These are phyloP conservation scores for Zychaea mexicana DNA, from an alignment of 371 early-diverging fungal genomes.

Conservation along the genomic window DNA sequence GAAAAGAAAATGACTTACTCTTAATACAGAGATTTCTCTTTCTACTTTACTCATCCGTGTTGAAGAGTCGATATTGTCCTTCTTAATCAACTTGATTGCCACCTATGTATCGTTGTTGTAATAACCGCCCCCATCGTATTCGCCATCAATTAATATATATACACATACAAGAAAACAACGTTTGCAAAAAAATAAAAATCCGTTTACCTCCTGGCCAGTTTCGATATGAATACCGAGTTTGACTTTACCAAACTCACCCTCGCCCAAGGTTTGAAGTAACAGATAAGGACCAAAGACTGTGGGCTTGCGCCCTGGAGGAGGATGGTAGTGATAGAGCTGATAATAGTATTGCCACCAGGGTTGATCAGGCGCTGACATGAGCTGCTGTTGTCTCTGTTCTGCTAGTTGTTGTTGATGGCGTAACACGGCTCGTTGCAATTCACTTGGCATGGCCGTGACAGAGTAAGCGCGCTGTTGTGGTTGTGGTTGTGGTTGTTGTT, in stretches of 20 bases:
- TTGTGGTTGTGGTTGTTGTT: conserved; percentile 12
- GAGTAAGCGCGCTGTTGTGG: conserved; percentile 45
- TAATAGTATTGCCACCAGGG: conserved; percentile 54
- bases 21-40: conserved; percentile 80
- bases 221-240: conserved; percentile 93
- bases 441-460: conserved; percentile 47
- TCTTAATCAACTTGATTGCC: conserved; percentile 82
- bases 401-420: conserved; percentile 33
- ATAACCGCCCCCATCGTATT: no score
- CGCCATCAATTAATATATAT: no score
- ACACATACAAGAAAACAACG: conserved; percentile 5
- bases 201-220: conserved; percentile 88
- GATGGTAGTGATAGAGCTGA: conserved; percentile 44
- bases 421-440: conserved; percentile 28
- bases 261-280: conserved; percentile 94
- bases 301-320: conserved; percentile 50
- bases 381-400: conserved; percentile 31
- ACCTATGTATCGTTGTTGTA: no score
- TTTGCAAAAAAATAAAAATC: conserved; percentile 6
- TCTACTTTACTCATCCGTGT: conserved; percentile 80
- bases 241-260: conserved; percentile 99
- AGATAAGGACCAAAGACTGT: conserved; percentile 94
- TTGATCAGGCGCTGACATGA: conserved; percentile 20
- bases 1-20: conserved; percentile 53
- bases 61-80: conserved; percentile 79